Conservation (phyloP, 768 basidiomycete genomes). For the Lanmaoa rubissima region DNA sequence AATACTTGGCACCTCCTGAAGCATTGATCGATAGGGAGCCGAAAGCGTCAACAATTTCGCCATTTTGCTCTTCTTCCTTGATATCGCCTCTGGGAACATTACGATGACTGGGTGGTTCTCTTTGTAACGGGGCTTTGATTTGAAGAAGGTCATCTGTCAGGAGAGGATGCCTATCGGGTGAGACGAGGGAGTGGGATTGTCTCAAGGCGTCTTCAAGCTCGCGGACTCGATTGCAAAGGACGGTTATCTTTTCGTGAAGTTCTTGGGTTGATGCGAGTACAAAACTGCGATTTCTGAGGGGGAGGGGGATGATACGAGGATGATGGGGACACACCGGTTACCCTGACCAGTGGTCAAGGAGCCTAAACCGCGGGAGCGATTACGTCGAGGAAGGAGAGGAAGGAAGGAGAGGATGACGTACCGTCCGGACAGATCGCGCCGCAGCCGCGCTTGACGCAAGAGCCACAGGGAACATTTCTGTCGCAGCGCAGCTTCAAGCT, state of each 20-base stretch:
- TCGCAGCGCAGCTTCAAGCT: conserved; percentile 52
- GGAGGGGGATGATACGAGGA: background rate
- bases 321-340: conserved; percentile 52
- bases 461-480: conserved; percentile 72
- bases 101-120: conserved; percentile 51
- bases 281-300: conserved; percentile 44
- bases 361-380: conserved; percentile 41
- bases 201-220: conserved; percentile 74
- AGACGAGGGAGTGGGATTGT: conserved; percentile 54
- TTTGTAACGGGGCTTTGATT: conserved; percentile 74
- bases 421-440: conserved; percentile 81
- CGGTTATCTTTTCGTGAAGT: conserved; percentile 77
- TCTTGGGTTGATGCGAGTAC: conserved; percentile 80
- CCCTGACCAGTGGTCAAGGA: conserved; percentile 81
- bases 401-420: conserved; percentile 34
- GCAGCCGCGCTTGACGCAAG: conserved; percentile 78
- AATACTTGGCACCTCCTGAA: conserved; percentile 73
- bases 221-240: conserved; percentile 69
- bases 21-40: conserved; percentile 74
- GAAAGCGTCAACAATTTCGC: conserved; percentile 76
- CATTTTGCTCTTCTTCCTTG: conserved; percentile 63
- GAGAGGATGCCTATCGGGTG: conserved; percentile 62
- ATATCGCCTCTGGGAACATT: conserved; percentile 36
- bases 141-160: conserved; percentile 69
- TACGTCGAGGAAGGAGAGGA: conserved; percentile 15